Base-by-base conservation (phyloP, 2,329 filamentous ascomycete species). In the Paraphaeosphaeria sporulosa region DNA sequence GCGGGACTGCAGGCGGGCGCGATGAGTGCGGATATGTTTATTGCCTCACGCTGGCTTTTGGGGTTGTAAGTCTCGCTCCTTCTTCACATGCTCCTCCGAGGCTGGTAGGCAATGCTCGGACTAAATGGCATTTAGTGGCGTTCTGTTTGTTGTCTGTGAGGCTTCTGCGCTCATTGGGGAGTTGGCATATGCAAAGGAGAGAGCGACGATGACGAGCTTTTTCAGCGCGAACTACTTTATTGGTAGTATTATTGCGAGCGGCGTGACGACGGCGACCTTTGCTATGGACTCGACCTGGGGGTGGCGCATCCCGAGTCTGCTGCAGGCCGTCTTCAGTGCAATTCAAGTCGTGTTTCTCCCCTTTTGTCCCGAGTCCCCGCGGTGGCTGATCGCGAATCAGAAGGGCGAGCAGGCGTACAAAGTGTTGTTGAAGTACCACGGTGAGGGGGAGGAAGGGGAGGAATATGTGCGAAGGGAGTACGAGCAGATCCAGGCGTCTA, bases 141-240 rank as follows among this genome's bases (percentile, higher is more conserved):
- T 43, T 4, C 38, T 44, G 8, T 54, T 54, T 25, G 51, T 44
- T 7, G 34, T 54, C 10, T 54, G 38, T 38, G 51, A 44, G 19
- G 51, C 51, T 19, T 54, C 51, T 8, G 38, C 38, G 2, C 51
- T 54, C 25, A 44, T 54, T 10, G 38, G 38, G 17, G 51, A 54
- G 38, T 25, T 54, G 9, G 38, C 51, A 15, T 54, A 54, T 17
- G 38, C 51, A 13, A 30, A 44, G 32, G 51, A 54, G 15, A 38
- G 51, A 2, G 51, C 51, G 23, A 44, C n/a, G 17, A 54, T 54
- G 38, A 44, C 38, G 1, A 32, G 23, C 4, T 38, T 54, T 7
- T 54, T 54, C 23, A 54, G 38, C 38, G 38, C 51, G 32, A 44
- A 44, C 17, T 54, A 27, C 3, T 54, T 43, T 25, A 34, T 54